Evolutionary conservation across 2,329 filamentous ascomycete species (phyloP), one percentile per base, ranked within the genome.

Genomic region (Lachnellula cervina): DNA sequence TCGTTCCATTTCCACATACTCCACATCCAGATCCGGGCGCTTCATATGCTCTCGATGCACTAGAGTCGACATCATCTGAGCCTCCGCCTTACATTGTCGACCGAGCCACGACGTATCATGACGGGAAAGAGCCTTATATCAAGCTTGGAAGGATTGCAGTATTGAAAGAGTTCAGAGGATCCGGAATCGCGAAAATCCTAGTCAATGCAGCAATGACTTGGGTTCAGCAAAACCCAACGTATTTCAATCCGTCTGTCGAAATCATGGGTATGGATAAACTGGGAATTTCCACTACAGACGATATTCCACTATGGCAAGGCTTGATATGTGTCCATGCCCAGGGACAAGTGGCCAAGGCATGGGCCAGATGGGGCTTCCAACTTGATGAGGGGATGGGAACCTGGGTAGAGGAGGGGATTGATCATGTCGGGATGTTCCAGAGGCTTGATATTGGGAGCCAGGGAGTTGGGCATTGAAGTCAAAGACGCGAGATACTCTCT

Each of bases 401-500:
- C 28, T 97, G 92, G 91, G 77, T 79, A 60, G 92, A 97, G 70
- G 91, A 95, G 67, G 89, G 88, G 4, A 93, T 96, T 52, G 77
- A 81, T 62, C 91, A 96, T 75, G 79, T 95, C 19, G 92, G 89
- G 57, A 96, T 97, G 91, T 96, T 82, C 60, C 64, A 71, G 59
- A 74, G 81, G 35, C 57, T 84, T 23, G 66, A 74, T 7, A 60
- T 76, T 50, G 47, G 17, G 19, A 25, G 25, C 21, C 28, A 32
- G 28, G 28, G 8, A 32, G 8, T 32, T 32, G 9, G 8, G 11
- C 8, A 3, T 32, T 32, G 28, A 32, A 32, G 28, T 32, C 9
- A 32, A 32, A 11, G 28, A 32, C 28, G 2, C 1, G 28, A 32
- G 28, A 0, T 11, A 32, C 2, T 11, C 9, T 32, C 2, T 3